These are phyloP conservation scores for Polyplosphaeria fusca DNA, from an alignment of 495 filamentous ascomycete genomes.

Conservation along the genomic window DNA sequence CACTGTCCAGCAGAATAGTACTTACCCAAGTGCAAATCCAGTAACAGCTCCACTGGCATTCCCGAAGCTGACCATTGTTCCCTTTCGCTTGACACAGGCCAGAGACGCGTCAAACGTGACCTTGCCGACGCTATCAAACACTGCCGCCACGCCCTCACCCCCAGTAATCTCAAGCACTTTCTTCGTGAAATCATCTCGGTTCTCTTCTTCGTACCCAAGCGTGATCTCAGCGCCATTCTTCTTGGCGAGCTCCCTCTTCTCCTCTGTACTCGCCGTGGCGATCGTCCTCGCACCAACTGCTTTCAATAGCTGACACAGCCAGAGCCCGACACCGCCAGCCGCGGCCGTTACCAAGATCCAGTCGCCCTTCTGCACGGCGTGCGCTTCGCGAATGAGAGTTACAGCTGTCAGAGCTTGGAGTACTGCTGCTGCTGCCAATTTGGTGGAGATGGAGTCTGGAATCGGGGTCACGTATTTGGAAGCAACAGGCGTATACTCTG, in stretches of 20 bases:
- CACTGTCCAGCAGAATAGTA: no score
- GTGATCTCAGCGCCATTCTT: constrained; percentile 73
- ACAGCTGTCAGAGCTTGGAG: constrained; percentile 87
- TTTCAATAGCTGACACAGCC: constrained; percentile 72
- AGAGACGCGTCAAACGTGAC: constrained; percentile 82
- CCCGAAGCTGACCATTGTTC: constrained; percentile 80
- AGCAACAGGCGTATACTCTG: constrained; percentile 68
- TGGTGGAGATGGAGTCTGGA: constrained; percentile 59
- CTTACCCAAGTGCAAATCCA: constrained; percentile 66
- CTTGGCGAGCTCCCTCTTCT: constrained; percentile 75
- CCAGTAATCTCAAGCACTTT: constrained; percentile 42
- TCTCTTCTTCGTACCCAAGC: constrained; percentile 67
- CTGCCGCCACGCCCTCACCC: constrained; percentile 64
- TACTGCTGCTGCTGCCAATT: constrained; percentile 64
- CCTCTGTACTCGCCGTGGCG: constrained; percentile 71
- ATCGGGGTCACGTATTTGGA: constrained; percentile 58
- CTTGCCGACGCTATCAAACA: constrained; percentile 89
- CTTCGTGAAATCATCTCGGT: constrained; percentile 33
- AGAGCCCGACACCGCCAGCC: constrained; percentile 80
- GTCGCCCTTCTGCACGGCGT: constrained; percentile 70
- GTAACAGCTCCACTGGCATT: constrained; percentile 82
- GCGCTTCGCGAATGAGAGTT: constrained; percentile 73
- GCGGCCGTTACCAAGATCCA: constrained; percentile 89
- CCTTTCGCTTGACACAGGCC: constrained; percentile 75
- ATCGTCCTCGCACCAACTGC: constrained; percentile 75